Conservation (phyloP, 768 basidiomycete species). For the Gyrodon lividus region DNA sequence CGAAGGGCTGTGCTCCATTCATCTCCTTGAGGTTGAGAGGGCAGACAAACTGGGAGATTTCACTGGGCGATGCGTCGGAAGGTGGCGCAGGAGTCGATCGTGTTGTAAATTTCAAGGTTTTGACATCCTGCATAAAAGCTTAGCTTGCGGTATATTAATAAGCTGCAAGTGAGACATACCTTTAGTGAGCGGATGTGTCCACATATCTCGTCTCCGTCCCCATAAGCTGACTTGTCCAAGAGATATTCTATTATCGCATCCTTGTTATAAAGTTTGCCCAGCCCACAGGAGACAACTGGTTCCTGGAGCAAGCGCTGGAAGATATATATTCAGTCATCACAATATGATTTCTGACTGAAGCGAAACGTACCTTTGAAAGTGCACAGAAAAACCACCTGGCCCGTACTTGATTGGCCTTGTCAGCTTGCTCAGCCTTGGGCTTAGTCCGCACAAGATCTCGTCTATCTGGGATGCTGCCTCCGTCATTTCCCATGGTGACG, state of each 20-base stretch:
- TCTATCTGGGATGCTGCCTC: conserved; percentile 84
- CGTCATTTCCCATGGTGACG: conserved; percentile 77
- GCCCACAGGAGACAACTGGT: conserved; percentile 86
- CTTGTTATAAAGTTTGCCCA: conserved; percentile 96
- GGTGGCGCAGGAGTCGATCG: conserved; percentile 52
- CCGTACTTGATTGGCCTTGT: conserved; percentile 85
- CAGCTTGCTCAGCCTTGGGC: conserved; percentile 83
- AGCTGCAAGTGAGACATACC: conserved; percentile 44
- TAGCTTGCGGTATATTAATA: neutral
- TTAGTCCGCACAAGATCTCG: conserved; percentile 74
- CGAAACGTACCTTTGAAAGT: conserved; percentile 76
- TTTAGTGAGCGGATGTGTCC: conserved; percentile 89
- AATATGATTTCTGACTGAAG: neutral
- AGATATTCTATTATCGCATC: conserved; percentile 91
- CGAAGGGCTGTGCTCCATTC: conserved; percentile 87
- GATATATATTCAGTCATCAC: conserved; percentile 1
- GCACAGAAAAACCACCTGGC: conserved; percentile 94
- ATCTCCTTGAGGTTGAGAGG: conserved; percentile 92
- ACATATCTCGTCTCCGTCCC: conserved; percentile 90
- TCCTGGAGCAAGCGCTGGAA: conserved; percentile 76
- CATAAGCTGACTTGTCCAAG: conserved; percentile 77
- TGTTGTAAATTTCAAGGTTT: conserved; percentile 74
- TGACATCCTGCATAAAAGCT: conserved; percentile 65
- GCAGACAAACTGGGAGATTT: conserved; percentile 77
- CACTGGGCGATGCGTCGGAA: conserved; percentile 40